These are phyloP conservation scores for Cicer judaicum DNA, from an alignment of 306 rosid genomes.

Conservation along the genomic window DNA sequence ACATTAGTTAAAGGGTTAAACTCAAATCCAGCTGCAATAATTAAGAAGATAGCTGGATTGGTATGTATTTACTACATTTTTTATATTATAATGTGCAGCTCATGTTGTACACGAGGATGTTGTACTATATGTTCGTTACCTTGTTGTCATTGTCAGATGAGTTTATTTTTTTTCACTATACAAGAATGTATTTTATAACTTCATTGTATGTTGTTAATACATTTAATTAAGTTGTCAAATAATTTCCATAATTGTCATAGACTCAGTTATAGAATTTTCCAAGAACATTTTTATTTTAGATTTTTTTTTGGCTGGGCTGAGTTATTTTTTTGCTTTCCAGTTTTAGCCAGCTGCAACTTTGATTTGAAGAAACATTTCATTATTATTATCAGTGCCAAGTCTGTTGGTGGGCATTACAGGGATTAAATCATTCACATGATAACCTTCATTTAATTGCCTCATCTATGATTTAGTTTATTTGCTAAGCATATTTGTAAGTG, in stretches of 20 bases:
- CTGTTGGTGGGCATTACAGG: slow-evolving; percentile 35
- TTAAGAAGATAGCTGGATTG: slow-evolving; percentile 96
- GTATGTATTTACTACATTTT: slow-evolving; percentile 55
- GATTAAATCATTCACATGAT: slow-evolving; percentile 14
- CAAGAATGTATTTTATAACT: slow-evolving; percentile 21
- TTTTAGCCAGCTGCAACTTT: slow-evolving; percentile 23
- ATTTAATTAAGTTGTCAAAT: slow-evolving; percentile 18
- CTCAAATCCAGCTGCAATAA: slow-evolving; percentile 86
- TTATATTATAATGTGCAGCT: slow-evolving; percentile 20
- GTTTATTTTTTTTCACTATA: slow-evolving; percentile 19
- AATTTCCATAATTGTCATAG: slow-evolving; percentile 16
- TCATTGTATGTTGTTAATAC: slow-evolving; percentile 27
- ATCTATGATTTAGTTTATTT: slow-evolving; percentile 35
- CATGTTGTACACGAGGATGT: slow-evolving; percentile 6
- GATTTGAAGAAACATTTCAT: slow-evolving; percentile 26
- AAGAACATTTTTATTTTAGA: background rate
- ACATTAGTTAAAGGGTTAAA: slow-evolving; percentile 86
- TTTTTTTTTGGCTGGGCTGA: slow-evolving; percentile 16
- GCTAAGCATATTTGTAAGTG: slow-evolving; percentile 9
- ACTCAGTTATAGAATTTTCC: background rate
- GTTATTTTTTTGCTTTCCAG: slow-evolving; percentile 15
- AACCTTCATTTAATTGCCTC: slow-evolving; percentile 10
- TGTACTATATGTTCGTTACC: slow-evolving; percentile 9
- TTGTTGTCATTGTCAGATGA: slow-evolving; percentile 24
- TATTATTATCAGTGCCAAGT: slow-evolving; percentile 27